Base-by-base conservation (phyloP, 2,329 filamentous ascomycete species). In the Colletotrichum limetticola region DNA sequence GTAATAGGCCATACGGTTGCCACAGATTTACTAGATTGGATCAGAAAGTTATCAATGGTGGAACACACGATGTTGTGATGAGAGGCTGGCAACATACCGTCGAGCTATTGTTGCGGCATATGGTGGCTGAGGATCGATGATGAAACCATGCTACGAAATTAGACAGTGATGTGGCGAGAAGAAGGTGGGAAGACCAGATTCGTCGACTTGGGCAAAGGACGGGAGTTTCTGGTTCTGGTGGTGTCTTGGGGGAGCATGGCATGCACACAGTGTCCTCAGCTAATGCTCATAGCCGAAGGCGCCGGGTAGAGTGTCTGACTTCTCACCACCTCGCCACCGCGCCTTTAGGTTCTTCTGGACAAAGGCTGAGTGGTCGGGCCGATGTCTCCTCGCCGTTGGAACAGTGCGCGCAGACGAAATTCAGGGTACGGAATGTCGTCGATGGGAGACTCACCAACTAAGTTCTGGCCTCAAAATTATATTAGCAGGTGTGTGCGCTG, bases 401-500 rank as follows among this genome's bases (percentile, higher is more conserved):
- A n/a, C n/a, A n/a, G n/a, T n/a, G n/a, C n/a, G n/a, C n/a, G n/a
- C n/a, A n/a, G n/a, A n/a, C n/a, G n/a, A n/a, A n/a, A n/a, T n/a
- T n/a, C n/a, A n/a, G n/a, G n/a, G n/a, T n/a, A n/a, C n/a, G n/a
- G n/a, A n/a, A 22, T n/a, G 49, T 74, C 72, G 56, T 74, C 63
- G 53, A 74, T 66, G 61, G 19, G 26, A 26, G 53, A 61, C 52
- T 65, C 69, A n/a, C 52, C 53, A 37, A 22, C 63, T 28, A 57
- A 60, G 6, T 35, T 28, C 22, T 35, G 32, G 24, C 32, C 68
- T 24, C 35, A 66, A 11, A 57, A 32, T 19, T 66, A 56, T 61
- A 74, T 74, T 30, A 74, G 61, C 42, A 74, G 53, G 19, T 69
- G 65, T 16, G 61, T 57, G 66, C 61, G 70, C 35, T 73, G 64